Conservation (phyloP, 495 filamentous ascomycete genomes). For the Aspergillus homomorphus region DNA sequence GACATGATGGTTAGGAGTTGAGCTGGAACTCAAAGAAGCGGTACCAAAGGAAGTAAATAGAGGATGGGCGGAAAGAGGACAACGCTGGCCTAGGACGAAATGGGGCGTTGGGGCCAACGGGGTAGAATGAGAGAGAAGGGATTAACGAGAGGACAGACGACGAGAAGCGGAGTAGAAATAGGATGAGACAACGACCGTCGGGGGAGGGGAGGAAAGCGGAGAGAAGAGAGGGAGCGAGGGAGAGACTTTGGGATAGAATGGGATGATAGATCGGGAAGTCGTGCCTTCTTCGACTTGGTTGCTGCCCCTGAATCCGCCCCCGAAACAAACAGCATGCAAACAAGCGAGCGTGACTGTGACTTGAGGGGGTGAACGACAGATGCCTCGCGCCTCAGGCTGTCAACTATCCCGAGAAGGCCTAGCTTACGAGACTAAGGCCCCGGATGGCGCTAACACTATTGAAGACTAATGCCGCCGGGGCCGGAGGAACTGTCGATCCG, state of each 20-base stretch:
- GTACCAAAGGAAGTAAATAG: conserved; percentile 17
- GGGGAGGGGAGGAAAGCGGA: conserved; percentile 5
- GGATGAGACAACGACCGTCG: conserved; percentile 6
- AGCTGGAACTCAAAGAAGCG: conserved; percentile 19
- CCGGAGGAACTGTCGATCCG: conserved; percentile 28
- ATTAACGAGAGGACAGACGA: conserved; percentile 17
- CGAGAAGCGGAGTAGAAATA: conserved; percentile 18
- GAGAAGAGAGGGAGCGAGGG: conserved; percentile 6
- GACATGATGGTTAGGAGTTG: conserved; percentile 58
- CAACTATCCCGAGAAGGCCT: neutral
- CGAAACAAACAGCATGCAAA: conserved; percentile 12
- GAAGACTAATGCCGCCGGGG: conserved; percentile 15
- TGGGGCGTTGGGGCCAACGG: neutral
- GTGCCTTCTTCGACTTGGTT: conserved; percentile 17
- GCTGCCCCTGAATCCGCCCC: conserved; percentile 28
- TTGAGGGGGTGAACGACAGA: neutral
- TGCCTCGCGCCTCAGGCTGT: neutral
- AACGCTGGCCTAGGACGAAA: neutral
- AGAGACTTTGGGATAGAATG: conserved; percentile 6
- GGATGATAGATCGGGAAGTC: conserved; percentile 8
- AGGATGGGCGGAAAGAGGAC: conserved; percentile 15
- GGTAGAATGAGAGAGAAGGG: conserved; percentile 1
- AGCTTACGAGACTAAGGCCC: conserved; percentile 1
- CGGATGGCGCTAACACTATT: conserved; percentile 18
- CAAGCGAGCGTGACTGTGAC: conserved; percentile 1